phyloP scores from a whole-genome alignment of 371 early-diverging fungal genomes.

The Mortierella sp. region DNA sequence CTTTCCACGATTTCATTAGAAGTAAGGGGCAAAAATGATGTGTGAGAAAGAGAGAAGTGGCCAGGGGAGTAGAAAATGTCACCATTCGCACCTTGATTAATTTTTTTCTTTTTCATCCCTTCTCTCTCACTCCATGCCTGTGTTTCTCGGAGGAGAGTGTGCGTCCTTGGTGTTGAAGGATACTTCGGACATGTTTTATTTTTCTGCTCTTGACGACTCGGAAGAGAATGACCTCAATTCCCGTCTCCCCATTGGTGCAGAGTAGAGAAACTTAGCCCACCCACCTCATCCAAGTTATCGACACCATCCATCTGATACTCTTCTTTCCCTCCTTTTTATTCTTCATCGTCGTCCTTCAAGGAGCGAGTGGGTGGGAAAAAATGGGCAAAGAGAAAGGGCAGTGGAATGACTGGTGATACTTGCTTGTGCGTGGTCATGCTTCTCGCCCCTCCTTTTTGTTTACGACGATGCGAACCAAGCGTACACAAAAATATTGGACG shows the following conservation, averaged over 20 bases:
- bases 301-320: no score
- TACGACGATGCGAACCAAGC: neutral
- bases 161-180: no score
- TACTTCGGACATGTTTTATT: no score
- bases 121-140: neutral
- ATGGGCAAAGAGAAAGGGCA: neutral
- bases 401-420: neutral
- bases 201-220: no score
- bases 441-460: neutral
- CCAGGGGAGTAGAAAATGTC: neutral
- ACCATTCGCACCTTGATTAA: neutral
- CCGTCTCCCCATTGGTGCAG: no score
- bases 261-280: no score
- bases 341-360: neutral
- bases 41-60: neutral
- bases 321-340: neutral
- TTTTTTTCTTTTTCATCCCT: neutral
- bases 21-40: neutral
- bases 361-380: neutral
- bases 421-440: neutral
- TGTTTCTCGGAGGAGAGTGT: neutral
- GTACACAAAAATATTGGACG: no score
- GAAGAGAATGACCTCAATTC: no score
- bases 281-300: no score
- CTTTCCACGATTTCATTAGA: neutral